These are phyloP conservation scores for Ambispora gerdemannii DNA, from an alignment of 192 early-diverging fungal genomes.

Conservation along the genomic window DNA sequence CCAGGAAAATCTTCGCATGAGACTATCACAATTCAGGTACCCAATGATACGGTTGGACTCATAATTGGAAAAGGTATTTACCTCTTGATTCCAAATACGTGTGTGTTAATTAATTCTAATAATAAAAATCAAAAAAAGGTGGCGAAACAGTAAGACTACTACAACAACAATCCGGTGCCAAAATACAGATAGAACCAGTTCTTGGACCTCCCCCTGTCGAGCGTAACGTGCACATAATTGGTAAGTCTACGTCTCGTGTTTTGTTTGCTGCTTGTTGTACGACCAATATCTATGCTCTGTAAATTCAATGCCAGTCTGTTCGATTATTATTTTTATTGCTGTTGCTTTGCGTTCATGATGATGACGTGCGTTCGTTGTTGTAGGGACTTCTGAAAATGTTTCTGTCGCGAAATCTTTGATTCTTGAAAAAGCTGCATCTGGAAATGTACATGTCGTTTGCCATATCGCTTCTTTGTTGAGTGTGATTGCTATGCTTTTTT, in stretches of 20 bases:
- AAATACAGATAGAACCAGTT: conserved; percentile 56
- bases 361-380: conserved; percentile 19
- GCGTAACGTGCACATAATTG: conserved; percentile 36
- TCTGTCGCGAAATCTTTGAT: conserved; percentile 31
- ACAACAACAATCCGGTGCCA: conserved; percentile 60
- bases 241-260: too few species aligned
- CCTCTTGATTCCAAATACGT: background rate
- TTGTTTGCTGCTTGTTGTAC: conserved; percentile 13
- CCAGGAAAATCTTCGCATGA: conserved; percentile 35
- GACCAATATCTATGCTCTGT: conserved; percentile 1
- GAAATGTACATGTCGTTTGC: conserved; percentile 32
- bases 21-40: conserved; percentile 57
- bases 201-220: conserved; percentile 40
- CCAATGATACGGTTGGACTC: conserved; percentile 52
- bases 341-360: conserved; percentile 25
- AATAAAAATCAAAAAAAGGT: conserved; percentile 22
- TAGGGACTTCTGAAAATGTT: conserved; percentile 31
- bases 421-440: conserved; percentile 34
- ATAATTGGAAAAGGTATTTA: conserved; percentile 49
- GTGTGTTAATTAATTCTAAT: background rate
- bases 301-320: conserved; percentile 31
- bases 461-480: conserved; percentile 31
- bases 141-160: conserved; percentile 60
- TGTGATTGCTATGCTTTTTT: conserved; percentile 27
- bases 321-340: too few species aligned